These are phyloP conservation scores for Gossypium ekmanianum DNA, from an alignment of 345 rosid genomes.

Conservation along the genomic window DNA sequence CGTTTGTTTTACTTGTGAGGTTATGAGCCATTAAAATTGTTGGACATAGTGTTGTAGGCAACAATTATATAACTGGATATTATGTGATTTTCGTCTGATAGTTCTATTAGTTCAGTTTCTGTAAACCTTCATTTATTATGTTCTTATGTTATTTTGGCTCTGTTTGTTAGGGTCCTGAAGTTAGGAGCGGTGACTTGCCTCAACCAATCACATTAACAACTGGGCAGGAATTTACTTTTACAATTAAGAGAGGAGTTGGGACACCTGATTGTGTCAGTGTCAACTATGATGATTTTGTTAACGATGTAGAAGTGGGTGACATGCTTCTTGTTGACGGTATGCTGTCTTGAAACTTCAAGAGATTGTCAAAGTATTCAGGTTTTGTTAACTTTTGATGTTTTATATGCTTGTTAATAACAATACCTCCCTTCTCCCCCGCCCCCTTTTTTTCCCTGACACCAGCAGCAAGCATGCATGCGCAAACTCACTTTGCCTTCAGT, in stretches of 20 bases:
- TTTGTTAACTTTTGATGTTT: not conserved
- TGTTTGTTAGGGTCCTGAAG: constrained; percentile 83
- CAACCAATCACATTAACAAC: constrained; percentile 64
- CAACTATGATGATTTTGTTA: constrained; percentile 95
- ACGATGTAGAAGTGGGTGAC: constrained; percentile 87
- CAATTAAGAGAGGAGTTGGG: constrained; percentile 84
- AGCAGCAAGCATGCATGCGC: not conserved
- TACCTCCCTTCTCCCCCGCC: not conserved
- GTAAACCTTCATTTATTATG: not conserved
- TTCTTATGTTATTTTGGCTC: constrained; percentile 11
- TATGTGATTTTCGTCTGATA: not conserved
- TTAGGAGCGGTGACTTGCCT: constrained; percentile 97
- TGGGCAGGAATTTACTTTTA: constrained; percentile 96
- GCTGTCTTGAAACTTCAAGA: constrained; percentile 17
- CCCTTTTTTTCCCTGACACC: not conserved
- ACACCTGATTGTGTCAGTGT: constrained; percentile 86
- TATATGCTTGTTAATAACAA: not conserved
- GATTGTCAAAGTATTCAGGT: not conserved
- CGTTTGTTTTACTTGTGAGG: not conserved
- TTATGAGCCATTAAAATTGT: constrained; percentile 5
- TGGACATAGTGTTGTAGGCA: not conserved
- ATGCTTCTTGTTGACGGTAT: constrained; percentile 99
- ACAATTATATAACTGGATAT: not conserved
- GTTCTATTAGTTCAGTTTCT: not conserved
- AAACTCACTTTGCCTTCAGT: not conserved